A percentile compares a stretch with the other conserved stretches of the same genome.
phyloP scores from a whole-genome alignment of 768 basidiomycete species.

The Kwoniella dendrophila region DNA sequence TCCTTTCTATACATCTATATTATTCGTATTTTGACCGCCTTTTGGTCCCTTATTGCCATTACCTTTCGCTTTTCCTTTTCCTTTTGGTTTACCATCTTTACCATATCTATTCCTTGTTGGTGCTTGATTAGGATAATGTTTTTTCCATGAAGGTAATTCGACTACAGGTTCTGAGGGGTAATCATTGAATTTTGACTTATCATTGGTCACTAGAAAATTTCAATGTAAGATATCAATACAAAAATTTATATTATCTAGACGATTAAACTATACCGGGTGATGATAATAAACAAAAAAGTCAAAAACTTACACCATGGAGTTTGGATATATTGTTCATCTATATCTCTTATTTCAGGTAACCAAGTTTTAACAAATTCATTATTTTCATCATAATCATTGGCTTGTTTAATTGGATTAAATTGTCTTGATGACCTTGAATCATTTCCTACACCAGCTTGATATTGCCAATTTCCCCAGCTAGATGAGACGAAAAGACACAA shows the following conservation, averaged over 20 bases:
- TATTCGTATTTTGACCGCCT: not conserved
- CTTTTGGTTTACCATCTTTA: slow-evolving; percentile 8
- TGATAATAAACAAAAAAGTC: not conserved
- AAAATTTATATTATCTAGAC: not conserved
- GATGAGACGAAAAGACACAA: not conserved
- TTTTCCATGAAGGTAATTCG: slow-evolving; percentile 47
- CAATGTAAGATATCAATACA: not conserved
- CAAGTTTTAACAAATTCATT: slow-evolving; percentile 49
- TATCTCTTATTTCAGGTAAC: slow-evolving; percentile 49
- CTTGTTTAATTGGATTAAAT: slow-evolving; percentile 57
- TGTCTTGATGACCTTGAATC: slow-evolving; percentile 54
- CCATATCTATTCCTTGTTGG: slow-evolving; percentile 2
- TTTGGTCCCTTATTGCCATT: slow-evolving; percentile 13
- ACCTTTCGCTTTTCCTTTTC: slow-evolving; percentile 13
- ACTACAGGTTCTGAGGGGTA: slow-evolving; percentile 46
- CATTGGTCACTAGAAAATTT: slow-evolving; percentile 21
- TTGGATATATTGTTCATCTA: slow-evolving; percentile 45
- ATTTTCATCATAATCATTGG: slow-evolving; percentile 50
- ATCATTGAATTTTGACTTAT: slow-evolving; percentile 30
- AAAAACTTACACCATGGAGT: slow-evolving; percentile 53
- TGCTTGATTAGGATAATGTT: slow-evolving; percentile 35
- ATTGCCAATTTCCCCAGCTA: slow-evolving; percentile 56
- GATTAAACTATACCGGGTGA: too few species aligned
- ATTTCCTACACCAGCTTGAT: slow-evolving; percentile 54
- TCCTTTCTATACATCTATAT: not conserved